Evolutionary conservation across 2,329 filamentous ascomycete species (phyloP), one percentile per base, ranked within the genome.

Genomic region (Xylaria sp.): DNA sequence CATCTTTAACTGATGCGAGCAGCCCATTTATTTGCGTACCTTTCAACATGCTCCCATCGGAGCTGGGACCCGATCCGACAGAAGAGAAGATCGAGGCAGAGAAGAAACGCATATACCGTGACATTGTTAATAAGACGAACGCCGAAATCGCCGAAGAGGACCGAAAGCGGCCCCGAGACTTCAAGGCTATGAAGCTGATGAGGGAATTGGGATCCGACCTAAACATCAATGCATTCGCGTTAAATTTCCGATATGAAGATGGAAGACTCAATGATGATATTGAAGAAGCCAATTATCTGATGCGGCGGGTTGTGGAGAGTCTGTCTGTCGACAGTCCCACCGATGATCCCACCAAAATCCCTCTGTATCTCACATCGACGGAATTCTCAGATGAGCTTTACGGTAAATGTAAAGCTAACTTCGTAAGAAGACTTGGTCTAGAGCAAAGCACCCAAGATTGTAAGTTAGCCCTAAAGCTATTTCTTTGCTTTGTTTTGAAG

Each of bases 251-350:
- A 2, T 70, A 83, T 51, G 60, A 73, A 0, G 71, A 84, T 15
- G 82, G 81, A 0, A 74, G 52, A 0, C 74, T 83, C 18, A 85
- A 85, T 68, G 75, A 74, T 0, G 82, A 85, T 54, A 75, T 85
- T 1, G 83, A 84, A 66, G 83, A 85, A 70, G 83, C 84, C 3
- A 86, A 85, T 66, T 83, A 85, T 68, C 77, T 86, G 25, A 86
- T 84, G 80, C 79, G 78, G 66, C 76, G 80, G 3, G 81, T 86
- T 9, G 77, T 85, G 1, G 76, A 84, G 44, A 74, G 72, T 0
- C 70, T 85, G 0, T 84, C 83, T 0, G 80, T 85, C 37, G 82
- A 81, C 20, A 80, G 78, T 0, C 78, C 80, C 0, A 75, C 78
- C 10, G 81, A 83, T 5, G 78, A 84, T 6, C 80, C 81, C 0